Percentiles rank a stretch among this genome's conserved stretches.
These are phyloP conservation scores for Aspergillus neotritici DNA, from an alignment of 2,329 filamentous ascomycete species.

Conservation along the genomic window DNA sequence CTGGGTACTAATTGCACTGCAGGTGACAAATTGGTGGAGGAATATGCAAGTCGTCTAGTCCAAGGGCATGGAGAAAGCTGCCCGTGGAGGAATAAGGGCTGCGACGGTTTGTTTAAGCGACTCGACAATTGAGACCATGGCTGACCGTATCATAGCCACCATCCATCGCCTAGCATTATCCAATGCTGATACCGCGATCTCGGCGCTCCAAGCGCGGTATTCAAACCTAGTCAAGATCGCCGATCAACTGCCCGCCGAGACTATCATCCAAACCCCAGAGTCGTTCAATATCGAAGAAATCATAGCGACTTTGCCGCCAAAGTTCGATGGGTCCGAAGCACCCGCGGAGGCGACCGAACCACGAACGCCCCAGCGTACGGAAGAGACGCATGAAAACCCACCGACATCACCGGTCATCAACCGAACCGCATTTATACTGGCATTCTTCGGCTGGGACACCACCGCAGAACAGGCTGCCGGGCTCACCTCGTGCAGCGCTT, in stretches of 20 bases:
- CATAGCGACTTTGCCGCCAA: slow-evolving; percentile 24
- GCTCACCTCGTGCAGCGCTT: slow-evolving; percentile 74
- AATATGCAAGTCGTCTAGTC: slow-evolving; percentile 68
- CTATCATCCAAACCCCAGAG: slow-evolving; percentile 28
- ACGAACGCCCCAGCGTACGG: slow-evolving; percentile 5
- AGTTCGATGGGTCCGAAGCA: slow-evolving; percentile 15
- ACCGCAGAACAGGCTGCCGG: slow-evolving; percentile 43
- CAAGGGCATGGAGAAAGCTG: slow-evolving; percentile 74
- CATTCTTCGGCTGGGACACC: slow-evolving; percentile 71
- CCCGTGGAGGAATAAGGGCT: slow-evolving; percentile 81
- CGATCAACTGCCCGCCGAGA: slow-evolving; percentile 31
- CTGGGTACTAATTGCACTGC: slow-evolving; percentile 19
- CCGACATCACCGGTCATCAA: slow-evolving; percentile 40
- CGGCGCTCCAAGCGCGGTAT: slow-evolving; percentile 59
- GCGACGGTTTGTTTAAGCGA: slow-evolving; percentile 57
- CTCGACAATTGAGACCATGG: no score
- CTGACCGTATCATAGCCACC: slow-evolving; percentile 42
- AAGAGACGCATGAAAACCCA: slow-evolving; percentile 6
- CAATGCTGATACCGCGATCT: slow-evolving; percentile 55
- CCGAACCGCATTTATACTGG: slow-evolving; percentile 60
- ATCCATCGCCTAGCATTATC: slow-evolving; percentile 62
- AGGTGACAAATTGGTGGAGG: slow-evolving; percentile 64
- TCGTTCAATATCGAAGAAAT: slow-evolving; percentile 28
- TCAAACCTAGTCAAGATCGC: slow-evolving; percentile 44
- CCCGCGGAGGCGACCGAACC: slow-evolving; percentile 13